Conservation (phyloP, 1,139 yeast genomes). For the Protomyces gravidus region DNA sequence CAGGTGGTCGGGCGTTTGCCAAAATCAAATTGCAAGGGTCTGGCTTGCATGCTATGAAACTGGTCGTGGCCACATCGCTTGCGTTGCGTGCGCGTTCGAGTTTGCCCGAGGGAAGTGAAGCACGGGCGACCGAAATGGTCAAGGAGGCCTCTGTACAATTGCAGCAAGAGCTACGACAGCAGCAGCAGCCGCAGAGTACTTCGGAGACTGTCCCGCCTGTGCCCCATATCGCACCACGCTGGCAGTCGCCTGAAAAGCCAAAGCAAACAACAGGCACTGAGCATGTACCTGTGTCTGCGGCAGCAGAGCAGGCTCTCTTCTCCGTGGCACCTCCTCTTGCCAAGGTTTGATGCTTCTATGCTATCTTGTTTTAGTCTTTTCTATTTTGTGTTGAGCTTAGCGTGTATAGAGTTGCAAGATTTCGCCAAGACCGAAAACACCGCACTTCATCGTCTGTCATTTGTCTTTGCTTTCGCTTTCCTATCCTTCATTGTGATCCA, state of each 20-base stretch:
- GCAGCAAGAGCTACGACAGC: neutral
- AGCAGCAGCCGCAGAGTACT: neutral
- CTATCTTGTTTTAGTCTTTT: neutral
- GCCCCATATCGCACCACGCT: neutral
- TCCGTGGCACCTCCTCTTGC: neutral
- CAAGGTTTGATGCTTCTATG: too few relatives aligned
- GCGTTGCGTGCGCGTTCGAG: neutral
- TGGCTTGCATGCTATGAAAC: conserved; percentile 8
- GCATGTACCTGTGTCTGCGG: neutral
- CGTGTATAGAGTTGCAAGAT: too few relatives aligned
- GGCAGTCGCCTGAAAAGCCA: neutral
- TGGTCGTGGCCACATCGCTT: conserved; percentile 15
- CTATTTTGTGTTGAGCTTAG: neutral
- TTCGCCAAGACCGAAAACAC: too few relatives aligned
- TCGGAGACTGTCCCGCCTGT: neutral
- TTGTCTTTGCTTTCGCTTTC: too few relatives aligned
- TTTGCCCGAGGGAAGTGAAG: neutral
- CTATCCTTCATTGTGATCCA: neutral
- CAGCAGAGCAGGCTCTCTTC: neutral
- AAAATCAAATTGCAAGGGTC: conserved; percentile 13
- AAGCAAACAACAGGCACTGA: neutral
- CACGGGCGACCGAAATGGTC: neutral
- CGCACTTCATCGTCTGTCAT: too few relatives aligned
- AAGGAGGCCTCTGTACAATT: neutral
- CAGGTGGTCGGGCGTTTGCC: conserved; percentile 11